A percentile compares a stretch with the other conserved stretches of the same genome.
Evolutionary conservation across 371 early-diverging fungal genomes (phyloP).

Genomic region (Mortierella sp.): DNA sequence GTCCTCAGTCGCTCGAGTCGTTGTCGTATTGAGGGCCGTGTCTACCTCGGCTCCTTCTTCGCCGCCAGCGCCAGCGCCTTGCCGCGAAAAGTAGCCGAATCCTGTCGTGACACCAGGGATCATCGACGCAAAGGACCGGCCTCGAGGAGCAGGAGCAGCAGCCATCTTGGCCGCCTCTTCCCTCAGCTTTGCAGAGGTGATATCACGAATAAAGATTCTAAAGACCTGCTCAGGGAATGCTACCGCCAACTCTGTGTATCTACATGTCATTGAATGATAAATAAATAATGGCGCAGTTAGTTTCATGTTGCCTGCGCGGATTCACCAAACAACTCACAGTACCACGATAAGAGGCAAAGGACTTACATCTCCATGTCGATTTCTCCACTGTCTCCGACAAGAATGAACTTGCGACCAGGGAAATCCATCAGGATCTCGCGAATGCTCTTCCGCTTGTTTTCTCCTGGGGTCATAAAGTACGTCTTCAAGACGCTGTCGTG

Average conservation of each 20-base stretch:
- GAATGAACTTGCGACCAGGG: slow-evolving; percentile 84
- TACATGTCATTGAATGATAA: neutral
- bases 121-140: slow-evolving; percentile 15
- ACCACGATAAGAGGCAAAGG: slow-evolving; percentile 29
- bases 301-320: neutral
- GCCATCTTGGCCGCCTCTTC: slow-evolving; percentile 4
- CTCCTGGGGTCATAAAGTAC: slow-evolving; percentile 62
- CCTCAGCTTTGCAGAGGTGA: slow-evolving; percentile 56
- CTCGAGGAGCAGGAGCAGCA: neutral
- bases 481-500: slow-evolving; percentile 61
- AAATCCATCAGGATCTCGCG: slow-evolving; percentile 72
- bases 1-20: neutral
- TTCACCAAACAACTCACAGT: neutral
- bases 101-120: slow-evolving; percentile 15
- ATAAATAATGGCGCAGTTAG: slow-evolving; percentile 28
- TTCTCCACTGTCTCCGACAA: slow-evolving; percentile 94
- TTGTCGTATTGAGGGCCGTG: neutral
- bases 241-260: slow-evolving; percentile 68
- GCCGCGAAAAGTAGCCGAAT: slow-evolving; percentile 17
- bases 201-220: slow-evolving; percentile 89
- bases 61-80: neutral
- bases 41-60: neutral
- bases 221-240: slow-evolving; percentile 74
- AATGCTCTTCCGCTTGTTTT: slow-evolving; percentile 59
- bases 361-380: slow-evolving; percentile 84